These are phyloP conservation scores for Yamadazyma atlantica DNA, from an alignment of 1,139 yeast genomes.

Conservation along the genomic window DNA sequence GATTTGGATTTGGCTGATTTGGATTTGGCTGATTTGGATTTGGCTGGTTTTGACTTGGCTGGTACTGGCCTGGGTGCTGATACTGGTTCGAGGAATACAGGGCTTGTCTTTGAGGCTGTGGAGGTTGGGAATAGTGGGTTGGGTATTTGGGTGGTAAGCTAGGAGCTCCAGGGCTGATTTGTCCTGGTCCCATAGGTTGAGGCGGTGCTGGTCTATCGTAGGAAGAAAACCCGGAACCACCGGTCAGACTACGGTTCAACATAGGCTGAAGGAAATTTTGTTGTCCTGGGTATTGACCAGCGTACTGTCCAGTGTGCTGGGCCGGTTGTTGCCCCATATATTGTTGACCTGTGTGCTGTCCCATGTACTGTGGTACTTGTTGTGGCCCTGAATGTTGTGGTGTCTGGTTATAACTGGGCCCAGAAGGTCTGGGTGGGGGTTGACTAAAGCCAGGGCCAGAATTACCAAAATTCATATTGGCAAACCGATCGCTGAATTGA, in stretches of 20 bases:
- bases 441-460: slow-evolving; percentile 9
- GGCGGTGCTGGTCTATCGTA: slow-evolving; percentile 11
- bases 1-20: slow-evolving; percentile 12
- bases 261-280: slow-evolving; percentile 12
- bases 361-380: slow-evolving; percentile 6
- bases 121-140: slow-evolving; percentile 15
- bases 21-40: slow-evolving; percentile 5
- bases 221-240: not conserved
- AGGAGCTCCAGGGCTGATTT: slow-evolving; percentile 7
- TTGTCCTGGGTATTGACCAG: slow-evolving; percentile 2
- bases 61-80: slow-evolving; percentile 11
- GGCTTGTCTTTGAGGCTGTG: slow-evolving; percentile 22
- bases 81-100: slow-evolving; percentile 4
- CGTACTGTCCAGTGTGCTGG: too few relatives aligned
- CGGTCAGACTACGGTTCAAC: slow-evolving; percentile 11
- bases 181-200: too few relatives aligned
- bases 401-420: not conserved
- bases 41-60: slow-evolving; percentile 5
- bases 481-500: slow-evolving; percentile 10
- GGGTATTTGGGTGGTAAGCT: slow-evolving; percentile 8
- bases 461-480: slow-evolving; percentile 9
- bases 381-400: slow-evolving; percentile 1
- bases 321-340: slow-evolving; percentile 4
- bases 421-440: not conserved
- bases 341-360: too few relatives aligned